A percentile compares a stretch with the other conserved stretches of the same genome.
Conservation (phyloP, 2,329 filamentous ascomycete species). For the Aspergillus neoniger region DNA sequence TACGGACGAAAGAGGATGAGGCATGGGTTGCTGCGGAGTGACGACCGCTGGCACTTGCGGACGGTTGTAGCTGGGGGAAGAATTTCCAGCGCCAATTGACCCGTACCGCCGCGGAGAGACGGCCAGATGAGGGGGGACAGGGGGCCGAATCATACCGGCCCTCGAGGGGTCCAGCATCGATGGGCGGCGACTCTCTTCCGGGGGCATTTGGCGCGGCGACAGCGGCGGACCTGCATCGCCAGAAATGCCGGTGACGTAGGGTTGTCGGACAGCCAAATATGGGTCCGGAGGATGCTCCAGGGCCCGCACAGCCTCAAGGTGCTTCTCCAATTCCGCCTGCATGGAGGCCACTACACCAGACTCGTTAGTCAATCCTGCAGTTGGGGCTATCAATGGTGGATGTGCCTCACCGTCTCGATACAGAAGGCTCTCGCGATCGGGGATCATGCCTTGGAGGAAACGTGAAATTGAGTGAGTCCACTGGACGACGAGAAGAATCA, state of each 20-base stretch:
- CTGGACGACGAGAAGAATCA: slow-evolving; percentile 39
- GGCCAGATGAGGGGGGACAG: slow-evolving; percentile 79
- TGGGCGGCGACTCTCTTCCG: slow-evolving; percentile 76
- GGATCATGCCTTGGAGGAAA: slow-evolving; percentile 71
- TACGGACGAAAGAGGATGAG: slow-evolving; percentile 61
- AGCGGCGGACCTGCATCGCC: slow-evolving; percentile 72
- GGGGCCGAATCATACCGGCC: slow-evolving; percentile 70
- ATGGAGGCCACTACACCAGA: slow-evolving; percentile 52
- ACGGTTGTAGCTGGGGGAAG: slow-evolving; percentile 73
- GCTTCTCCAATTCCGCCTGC: slow-evolving; percentile 64
- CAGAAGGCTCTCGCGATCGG: slow-evolving; percentile 72
- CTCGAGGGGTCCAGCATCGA: slow-evolving; percentile 66
- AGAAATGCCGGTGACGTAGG: slow-evolving; percentile 62
- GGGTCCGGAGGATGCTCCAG: slow-evolving; percentile 66
- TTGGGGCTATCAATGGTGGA: background rate
- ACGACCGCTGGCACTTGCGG: slow-evolving; percentile 66
- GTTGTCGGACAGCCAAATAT: slow-evolving; percentile 63
- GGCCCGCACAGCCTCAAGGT: slow-evolving; percentile 59
- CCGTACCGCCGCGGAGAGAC: slow-evolving; percentile 80
- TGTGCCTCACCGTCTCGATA: slow-evolving; percentile 74
- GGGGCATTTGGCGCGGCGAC: slow-evolving; percentile 82
- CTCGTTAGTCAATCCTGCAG: slow-evolving; percentile 19
- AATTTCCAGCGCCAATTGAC: slow-evolving; percentile 71
- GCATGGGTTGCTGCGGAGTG: slow-evolving; percentile 69
- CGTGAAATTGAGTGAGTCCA: slow-evolving; percentile 84